phyloP scores from a whole-genome alignment of 345 rosid genomes.

The Syzygium oleosum region DNA sequence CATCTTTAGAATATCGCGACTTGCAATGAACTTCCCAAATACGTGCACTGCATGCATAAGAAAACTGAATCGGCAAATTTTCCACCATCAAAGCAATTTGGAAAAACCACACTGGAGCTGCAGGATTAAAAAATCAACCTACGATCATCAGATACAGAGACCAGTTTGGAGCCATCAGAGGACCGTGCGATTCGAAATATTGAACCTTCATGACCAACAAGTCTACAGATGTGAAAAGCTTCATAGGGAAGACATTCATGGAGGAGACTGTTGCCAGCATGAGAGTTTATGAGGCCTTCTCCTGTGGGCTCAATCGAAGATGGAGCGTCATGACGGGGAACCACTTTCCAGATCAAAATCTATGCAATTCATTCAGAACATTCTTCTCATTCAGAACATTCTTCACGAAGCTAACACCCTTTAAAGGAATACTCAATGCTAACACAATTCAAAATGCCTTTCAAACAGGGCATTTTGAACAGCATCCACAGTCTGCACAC shows the following conservation, averaged over 20 bases:
- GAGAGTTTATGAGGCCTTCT: slow-evolving; percentile 4
- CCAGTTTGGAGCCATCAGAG: slow-evolving; percentile 64
- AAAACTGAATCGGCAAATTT: not conserved
- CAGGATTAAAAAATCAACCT: slow-evolving; percentile 44
- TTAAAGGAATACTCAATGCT: no score
- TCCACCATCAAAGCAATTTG: not conserved
- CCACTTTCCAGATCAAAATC: slow-evolving; percentile 82
- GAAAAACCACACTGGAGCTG: not conserved
- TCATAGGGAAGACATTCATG: slow-evolving; percentile 16
- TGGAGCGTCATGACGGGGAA: slow-evolving; percentile 12
- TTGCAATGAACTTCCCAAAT: slow-evolving; percentile 49
- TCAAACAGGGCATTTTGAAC: no score
- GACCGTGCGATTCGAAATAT: slow-evolving; percentile 94
- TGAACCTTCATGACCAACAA: slow-evolving; percentile 93
- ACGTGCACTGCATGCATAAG: slow-evolving; percentile 55
- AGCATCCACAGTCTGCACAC: no score
- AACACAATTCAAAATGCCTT: no score
- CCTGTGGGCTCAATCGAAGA: slow-evolving; percentile 12
- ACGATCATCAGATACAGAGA: slow-evolving; percentile 96
- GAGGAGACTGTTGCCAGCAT: slow-evolving; percentile 12
- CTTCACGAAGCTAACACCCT: no score
- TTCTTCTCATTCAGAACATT: no score
- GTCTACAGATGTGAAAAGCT: slow-evolving; percentile 52
- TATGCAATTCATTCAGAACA: slow-evolving; percentile 23
- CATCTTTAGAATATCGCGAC: slow-evolving; percentile 4